Evolutionary conservation across 2,329 filamentous ascomycete species (phyloP), one percentile per base, ranked within the genome.

Genomic region (Penicillium oxalicum): DNA sequence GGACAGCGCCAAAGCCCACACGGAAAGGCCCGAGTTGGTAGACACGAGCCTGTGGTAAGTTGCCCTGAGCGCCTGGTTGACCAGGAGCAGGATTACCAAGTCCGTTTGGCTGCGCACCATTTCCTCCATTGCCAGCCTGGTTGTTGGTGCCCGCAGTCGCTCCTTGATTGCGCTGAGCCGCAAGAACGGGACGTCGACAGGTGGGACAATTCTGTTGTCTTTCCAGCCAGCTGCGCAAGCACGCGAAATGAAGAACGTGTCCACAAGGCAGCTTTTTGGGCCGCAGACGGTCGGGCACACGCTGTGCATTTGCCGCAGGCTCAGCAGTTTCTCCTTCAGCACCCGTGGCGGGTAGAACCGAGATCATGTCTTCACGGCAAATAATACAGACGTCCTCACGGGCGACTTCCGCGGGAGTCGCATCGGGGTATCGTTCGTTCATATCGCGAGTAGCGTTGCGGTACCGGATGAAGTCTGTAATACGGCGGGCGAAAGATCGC

Each of bases 181-280:
- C 77, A 34, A 89, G 74, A 12, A 95, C 93, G 12, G 91, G 84
- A 44, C 87, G 81, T 59, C 93, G 83, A 67, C 93, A 98, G 2
- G 90, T 98, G 5, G 93, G 93, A 66, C 93, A 98, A 32, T 95
- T 91, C 71, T 98, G 93, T 68, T 98, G 93, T 55, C 93, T 80
- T 74, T 98, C 93, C 27, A 98, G 78, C 93, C 93, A 98, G 67
- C 91, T 95, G 69, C 93, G 89, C 49, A 98, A 80, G 67, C 93
- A 98, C 41, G 90, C 86, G 56, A 96, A 87, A 68, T 98, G 93
- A 35, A 98, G 73, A 35, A 97, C 93, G 64, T 98, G 93, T 4
- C 91, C 91, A 69, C 93, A 98, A 0, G 93, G 93, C 8, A 98
- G 79, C 71, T 95, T 97, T 75, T 98, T 98, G 5, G 93, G 89